Base-by-base conservation (phyloP, 1,284 basidiomycete species). In the Cryptococcus wingfieldii region DNA sequence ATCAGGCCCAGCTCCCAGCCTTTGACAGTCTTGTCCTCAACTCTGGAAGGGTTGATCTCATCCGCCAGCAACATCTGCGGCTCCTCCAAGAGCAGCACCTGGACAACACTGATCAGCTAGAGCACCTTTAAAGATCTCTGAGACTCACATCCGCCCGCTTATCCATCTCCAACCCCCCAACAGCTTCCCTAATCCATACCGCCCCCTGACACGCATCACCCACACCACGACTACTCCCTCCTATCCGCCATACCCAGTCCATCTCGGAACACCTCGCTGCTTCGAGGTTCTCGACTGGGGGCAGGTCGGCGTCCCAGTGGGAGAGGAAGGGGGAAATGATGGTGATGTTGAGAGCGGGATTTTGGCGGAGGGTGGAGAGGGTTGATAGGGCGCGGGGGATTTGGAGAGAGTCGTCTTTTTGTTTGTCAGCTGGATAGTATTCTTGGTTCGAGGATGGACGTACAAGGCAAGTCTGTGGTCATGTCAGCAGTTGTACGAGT, bases 1-100 rank as follows among this genome's bases (percentile, higher is more conserved):
- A 64, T 49, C 13, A 67, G 44, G 2, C 61, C 64, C 53, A 65
- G 49, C 53, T 58, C 50, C 59, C 59, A 61, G 18, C 41, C 34
- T 2, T 54, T 44, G 2, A 44, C 54, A 23, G 56, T 49, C 7
- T 28, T 14, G 7, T 38, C 47, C n/a, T 51, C 43, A 2, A 65
- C 45, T 8, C 37, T 10, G 16, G 45, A 38, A 53, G 59, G 53
- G 6, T 51, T 31, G 3, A 38, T 28, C 16, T 58, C 51, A 9
- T 42, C 46, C 25, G 25, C 19, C 16, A 65, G 49, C 47, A 67
- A 19, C 31, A 62, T 46, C 18, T 61, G 55, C 27, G 65, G 65
- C n/a, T 60, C 58, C 3, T 54, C 16, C 2, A 61, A 41, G 14
- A 67, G 48, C 2, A 58, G 53, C 9, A 67, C 39, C 65, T 67